Conservation (phyloP, 768 basidiomycete species). For the Amyloporia xantha region DNA sequence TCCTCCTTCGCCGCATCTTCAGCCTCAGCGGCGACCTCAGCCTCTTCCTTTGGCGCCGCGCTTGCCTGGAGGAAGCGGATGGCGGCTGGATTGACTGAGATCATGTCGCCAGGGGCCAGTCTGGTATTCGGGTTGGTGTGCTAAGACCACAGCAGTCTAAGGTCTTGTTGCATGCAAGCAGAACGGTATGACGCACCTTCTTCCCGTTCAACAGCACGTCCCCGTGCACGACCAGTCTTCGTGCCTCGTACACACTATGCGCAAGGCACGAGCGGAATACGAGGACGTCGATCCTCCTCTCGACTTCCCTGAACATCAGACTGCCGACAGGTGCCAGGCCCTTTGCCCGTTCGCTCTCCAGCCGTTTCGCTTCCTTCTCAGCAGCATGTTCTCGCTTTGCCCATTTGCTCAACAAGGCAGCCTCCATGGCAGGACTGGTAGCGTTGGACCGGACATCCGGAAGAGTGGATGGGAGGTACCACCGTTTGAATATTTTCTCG, state of each 20-base stretch:
- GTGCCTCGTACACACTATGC: constrained; percentile 84
- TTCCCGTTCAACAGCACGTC: constrained; percentile 85
- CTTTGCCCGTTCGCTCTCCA: constrained; percentile 45
- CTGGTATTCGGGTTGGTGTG: constrained; percentile 80
- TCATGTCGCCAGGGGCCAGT: constrained; percentile 90
- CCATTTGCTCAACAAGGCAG: constrained; percentile 46
- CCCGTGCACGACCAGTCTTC: constrained; percentile 80
- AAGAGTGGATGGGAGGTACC: constrained; percentile 84
- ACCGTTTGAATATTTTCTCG: constrained; percentile 89
- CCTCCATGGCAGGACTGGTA: constrained; percentile 35
- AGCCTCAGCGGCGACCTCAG: constrained; percentile 2
- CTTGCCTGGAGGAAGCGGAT: constrained; percentile 62
- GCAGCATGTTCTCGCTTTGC: constrained; percentile 42
- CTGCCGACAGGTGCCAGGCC: constrained; percentile 87
- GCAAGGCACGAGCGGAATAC: constrained; percentile 87
- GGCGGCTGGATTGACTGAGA: constrained; percentile 77
- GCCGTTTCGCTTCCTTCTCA: constrained; percentile 38
- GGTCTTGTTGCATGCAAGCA: too few relatives aligned
- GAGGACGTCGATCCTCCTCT: constrained; percentile 88
- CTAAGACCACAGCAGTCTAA: too few relatives aligned
- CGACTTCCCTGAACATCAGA: constrained; percentile 94
- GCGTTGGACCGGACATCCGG: constrained; percentile 76
- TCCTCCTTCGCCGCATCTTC: constrained; percentile 11
- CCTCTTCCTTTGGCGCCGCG: constrained; percentile 13
- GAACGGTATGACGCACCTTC: constrained; percentile 52